Conservation (phyloP, 2,329 filamentous ascomycete genomes). For the Fusarium xylarioides region DNA sequence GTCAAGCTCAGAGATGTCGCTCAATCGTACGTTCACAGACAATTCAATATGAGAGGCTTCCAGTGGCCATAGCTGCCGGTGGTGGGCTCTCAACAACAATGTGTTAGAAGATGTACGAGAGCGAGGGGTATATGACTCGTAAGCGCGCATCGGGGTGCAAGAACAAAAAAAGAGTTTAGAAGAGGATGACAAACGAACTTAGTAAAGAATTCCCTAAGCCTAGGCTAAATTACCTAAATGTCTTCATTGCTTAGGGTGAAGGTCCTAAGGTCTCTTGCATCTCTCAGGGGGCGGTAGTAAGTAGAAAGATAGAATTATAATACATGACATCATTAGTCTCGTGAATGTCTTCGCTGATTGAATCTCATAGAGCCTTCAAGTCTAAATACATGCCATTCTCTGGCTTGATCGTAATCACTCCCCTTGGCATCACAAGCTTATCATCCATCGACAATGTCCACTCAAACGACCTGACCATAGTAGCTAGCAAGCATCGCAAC, state of each 20-base stretch:
- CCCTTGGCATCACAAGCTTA: constrained; percentile 65
- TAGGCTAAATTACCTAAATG: fast-evolving
- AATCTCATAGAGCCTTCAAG: not conserved
- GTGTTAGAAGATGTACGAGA: fast-evolving
- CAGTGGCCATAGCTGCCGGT: fast-evolving
- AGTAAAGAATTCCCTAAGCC: not conserved
- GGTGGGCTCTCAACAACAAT: not conserved
- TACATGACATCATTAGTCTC: not conserved
- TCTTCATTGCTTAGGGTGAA: not conserved
- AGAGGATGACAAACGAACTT: fast-evolving
- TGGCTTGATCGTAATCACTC: constrained; percentile 73
- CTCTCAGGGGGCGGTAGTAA: not conserved
- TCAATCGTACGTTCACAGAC: not conserved
- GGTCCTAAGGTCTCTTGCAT: not conserved
- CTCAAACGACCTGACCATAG: constrained; percentile 71
- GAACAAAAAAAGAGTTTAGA: not conserved
- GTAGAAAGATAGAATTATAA: not conserved
- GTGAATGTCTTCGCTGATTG: not conserved
- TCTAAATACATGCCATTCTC: constrained; percentile 71
- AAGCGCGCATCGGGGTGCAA: not conserved
- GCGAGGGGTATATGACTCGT: not conserved
- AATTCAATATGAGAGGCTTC: not conserved
- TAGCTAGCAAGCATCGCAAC: constrained; percentile 76
- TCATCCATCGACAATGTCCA: constrained; percentile 66
- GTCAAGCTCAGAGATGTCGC: not conserved